A percentile compares a stretch with the other conserved stretches of the same genome.
These are phyloP conservation scores for Mycosphaerella sp. DNA, from an alignment of 2,329 filamentous ascomycete species.

Conservation along the genomic window DNA sequence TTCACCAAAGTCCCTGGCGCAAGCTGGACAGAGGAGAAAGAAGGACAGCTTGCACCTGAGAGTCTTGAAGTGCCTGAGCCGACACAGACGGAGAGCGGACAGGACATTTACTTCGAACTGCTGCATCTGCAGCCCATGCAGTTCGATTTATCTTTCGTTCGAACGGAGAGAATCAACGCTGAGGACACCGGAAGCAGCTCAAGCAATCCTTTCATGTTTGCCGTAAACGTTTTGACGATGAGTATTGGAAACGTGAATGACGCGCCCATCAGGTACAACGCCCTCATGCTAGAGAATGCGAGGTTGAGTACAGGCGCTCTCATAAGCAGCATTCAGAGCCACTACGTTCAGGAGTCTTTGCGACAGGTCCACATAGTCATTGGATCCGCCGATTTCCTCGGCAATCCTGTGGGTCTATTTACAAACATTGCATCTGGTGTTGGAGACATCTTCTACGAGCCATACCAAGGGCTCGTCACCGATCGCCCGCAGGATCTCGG, in stretches of 20 bases:
- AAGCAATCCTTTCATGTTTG: conserved; percentile 94
- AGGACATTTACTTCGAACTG: conserved; percentile 97
- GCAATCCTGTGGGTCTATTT: conserved; percentile 95
- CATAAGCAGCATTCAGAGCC: conserved; percentile 77
- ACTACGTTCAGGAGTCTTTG: conserved; percentile 94
- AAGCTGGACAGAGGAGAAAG: conserved; percentile 75
- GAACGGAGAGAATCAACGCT: conserved; percentile 91
- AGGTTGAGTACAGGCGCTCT: conserved; percentile 80
- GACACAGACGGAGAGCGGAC: conserved; percentile 70
- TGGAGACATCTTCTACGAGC: conserved; percentile 98
- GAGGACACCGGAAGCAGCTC: conserved; percentile 83
- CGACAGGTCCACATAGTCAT: conserved; percentile 97
- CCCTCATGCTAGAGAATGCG: conserved; percentile 89
- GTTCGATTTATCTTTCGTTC: conserved; percentile 91
- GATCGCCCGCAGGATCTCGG: conserved; percentile 94
- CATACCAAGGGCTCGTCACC: conserved; percentile 94
- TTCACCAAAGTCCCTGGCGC: conserved; percentile 90
- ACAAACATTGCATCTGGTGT: conserved; percentile 97
- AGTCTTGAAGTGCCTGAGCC: conserved; percentile 88
- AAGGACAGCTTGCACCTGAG: conserved; percentile 83
- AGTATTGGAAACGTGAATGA: conserved; percentile 99
- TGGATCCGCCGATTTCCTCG: conserved; percentile 93
- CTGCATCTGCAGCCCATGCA: conserved; percentile 98
- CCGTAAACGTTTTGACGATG: conserved; percentile 98
- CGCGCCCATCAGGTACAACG: conserved; percentile 87